phyloP scores from a whole-genome alignment of 148 eudicot genomes.

The Chenopodium album region DNA sequence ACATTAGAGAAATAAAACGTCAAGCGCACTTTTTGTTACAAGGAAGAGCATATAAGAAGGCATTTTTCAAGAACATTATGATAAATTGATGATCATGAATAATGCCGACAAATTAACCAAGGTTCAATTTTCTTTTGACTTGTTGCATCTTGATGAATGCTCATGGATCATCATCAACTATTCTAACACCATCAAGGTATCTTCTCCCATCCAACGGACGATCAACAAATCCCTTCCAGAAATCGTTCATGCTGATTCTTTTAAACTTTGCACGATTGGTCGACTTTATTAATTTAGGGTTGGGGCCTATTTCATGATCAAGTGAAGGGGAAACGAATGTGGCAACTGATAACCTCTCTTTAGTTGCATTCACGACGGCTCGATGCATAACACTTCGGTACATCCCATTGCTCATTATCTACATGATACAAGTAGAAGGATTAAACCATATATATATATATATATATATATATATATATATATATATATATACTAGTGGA shows the following conservation, averaged over 20 bases:
- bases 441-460: too few species aligned
- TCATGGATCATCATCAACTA: neutral
- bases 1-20: too few species aligned
- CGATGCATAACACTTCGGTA: conserved; percentile 47
- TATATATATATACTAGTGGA: too few species aligned
- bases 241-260: conserved; percentile 29
- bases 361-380: conserved; percentile 36
- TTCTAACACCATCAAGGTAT: conserved; percentile 33
- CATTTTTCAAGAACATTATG: too few species aligned
- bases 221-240: conserved; percentile 31
- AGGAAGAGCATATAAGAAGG: too few species aligned
- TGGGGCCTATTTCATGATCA: conserved; percentile 38
- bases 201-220: conserved; percentile 40
- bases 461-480: too few species aligned
- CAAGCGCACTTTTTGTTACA: too few species aligned
- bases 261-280: conserved; percentile 35
- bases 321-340: conserved; percentile 32
- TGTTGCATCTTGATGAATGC: too few species aligned
- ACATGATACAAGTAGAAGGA: neutral
- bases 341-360: conserved; percentile 52
- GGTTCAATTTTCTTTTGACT: too few species aligned
- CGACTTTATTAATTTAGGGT: conserved; percentile 34
- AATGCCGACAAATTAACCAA: too few species aligned
- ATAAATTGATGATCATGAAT: too few species aligned
- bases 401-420: conserved; percentile 18